Evolutionary conservation across 2,329 filamentous ascomycete species (phyloP), one percentile per base, ranked within the genome.

Genomic region (Ophiostoma ulmi): DNA sequence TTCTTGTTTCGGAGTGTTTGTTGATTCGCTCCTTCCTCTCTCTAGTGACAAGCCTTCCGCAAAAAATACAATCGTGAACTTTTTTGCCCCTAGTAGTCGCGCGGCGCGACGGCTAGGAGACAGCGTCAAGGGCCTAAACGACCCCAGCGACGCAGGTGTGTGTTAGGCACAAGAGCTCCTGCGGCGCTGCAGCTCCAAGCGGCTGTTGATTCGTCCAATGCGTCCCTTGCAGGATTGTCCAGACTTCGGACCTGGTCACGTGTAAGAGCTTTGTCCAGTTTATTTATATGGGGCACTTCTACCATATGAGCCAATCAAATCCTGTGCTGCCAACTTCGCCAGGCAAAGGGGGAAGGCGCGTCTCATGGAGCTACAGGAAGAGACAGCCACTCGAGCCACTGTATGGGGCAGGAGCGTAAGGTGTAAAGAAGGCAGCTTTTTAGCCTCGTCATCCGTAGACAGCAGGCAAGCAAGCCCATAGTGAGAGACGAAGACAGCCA

Each of bases 391-490:
- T 26, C 10, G 31, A 31, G 31, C 31, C 31, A 44, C 58, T 38
- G 68, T 70, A 75, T 63, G 35, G 14, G 20, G 63, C 63, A 65
- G 63, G 63, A 22, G 63, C 63, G 36, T 22, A 65, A 36, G 35
- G 63, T 65, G 63, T 39, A 65, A 64, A 39, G 77, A 80, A 84
- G 83, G 82, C 82, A 84, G 81, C 82, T 81, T 80, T 73, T 78
- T 80, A 83, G 83, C 83, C 82, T 85, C 83, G 83, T 85, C 83
- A 85, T 84, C 83, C n/a, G 64, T 26, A 65, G 31, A 65, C 48
- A 55, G 52, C 52, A 58, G 36, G 64, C 36, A 66, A 44, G 64
- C 64, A 66, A 41, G 63, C 36, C 63, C 36, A 36, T 17, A 64
- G 61, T 38, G 17, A 65, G 63, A 58, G 52, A 48, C 44, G 26